These are phyloP conservation scores for Berkeleyomyces basicola DNA, from an alignment of 2,329 filamentous ascomycete species.

Conservation along the genomic window DNA sequence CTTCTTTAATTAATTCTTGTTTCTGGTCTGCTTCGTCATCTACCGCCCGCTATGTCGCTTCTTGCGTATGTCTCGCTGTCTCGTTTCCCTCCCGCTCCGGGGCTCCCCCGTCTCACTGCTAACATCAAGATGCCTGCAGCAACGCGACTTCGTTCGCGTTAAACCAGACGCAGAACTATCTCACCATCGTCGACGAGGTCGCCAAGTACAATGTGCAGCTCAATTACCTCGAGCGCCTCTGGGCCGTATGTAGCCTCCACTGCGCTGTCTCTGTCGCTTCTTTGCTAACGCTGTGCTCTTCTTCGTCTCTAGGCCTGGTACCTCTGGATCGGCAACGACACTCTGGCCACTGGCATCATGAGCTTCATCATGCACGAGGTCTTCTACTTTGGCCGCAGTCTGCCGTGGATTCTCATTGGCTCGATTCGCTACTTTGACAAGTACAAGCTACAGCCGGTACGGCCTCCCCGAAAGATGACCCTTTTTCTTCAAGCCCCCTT, in stretches of 20 bases:
- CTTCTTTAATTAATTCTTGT: background rate
- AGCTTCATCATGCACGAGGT: constrained; percentile 89
- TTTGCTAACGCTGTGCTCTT: constrained; percentile 11
- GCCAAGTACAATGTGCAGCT: constrained; percentile 67
- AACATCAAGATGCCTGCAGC: constrained; percentile 19
- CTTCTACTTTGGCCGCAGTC: constrained; percentile 80
- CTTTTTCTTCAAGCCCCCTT: background rate
- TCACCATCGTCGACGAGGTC: constrained; percentile 44
- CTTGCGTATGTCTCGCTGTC: constrained; percentile 9
- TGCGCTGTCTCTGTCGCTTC: background rate
- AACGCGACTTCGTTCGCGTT: constrained; percentile 35
- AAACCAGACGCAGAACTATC: constrained; percentile 33
- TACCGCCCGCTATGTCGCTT: constrained; percentile 9
- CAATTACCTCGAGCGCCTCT: constrained; percentile 73
- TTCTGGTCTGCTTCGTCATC: background rate
- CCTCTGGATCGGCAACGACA: constrained; percentile 94
- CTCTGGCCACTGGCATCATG: constrained; percentile 91
- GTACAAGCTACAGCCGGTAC: constrained; percentile 84
- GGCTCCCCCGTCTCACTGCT: constrained; percentile 1
- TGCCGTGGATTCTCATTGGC: constrained; percentile 91
- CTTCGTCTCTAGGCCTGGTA: constrained; percentile 55
- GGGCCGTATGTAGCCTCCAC: constrained; percentile 46
- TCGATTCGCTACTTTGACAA: constrained; percentile 71
- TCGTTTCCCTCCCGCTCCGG: background rate
- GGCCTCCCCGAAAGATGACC: constrained; percentile 17